A percentile compares a stretch with the other conserved stretches of the same genome.
Conservation (phyloP, 257 asterid species). For the Solanum bukasovii region DNA sequence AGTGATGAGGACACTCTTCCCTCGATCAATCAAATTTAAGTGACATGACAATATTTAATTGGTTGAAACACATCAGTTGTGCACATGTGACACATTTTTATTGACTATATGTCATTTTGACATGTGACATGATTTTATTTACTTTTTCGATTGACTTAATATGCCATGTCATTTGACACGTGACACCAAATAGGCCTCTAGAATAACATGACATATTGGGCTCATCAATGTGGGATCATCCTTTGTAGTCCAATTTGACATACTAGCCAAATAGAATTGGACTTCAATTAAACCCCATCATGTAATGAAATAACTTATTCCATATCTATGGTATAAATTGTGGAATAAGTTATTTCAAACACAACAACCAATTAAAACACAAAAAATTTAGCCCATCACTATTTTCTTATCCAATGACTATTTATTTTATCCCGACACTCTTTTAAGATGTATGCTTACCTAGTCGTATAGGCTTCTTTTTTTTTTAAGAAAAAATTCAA, state of each 20-base stretch:
- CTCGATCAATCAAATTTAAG: not conserved
- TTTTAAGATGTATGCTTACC: not conserved
- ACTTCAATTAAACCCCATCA: not conserved
- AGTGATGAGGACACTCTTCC: not conserved
- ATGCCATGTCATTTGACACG: not conserved
- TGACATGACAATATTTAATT: not conserved
- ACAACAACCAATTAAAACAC: not conserved
- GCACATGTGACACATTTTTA: not conserved
- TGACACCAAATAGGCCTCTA: not conserved
- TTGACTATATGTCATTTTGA: not conserved
- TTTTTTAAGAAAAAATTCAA: not conserved
- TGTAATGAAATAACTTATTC: accelerated
- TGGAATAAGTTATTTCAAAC: no score
- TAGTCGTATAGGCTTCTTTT: no score
- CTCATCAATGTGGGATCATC: not conserved
- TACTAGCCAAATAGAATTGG: not conserved
- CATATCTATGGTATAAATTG: no score
- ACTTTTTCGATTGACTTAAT: no score
- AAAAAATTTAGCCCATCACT: no score
- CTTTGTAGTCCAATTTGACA: not conserved
- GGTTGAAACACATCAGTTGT: not conserved
- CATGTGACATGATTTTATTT: no score
- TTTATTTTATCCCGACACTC: not conserved
- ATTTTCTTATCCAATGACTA: no score
- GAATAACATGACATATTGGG: not conserved